A percentile compares a stretch with the other conserved stretches of the same genome.
These are phyloP conservation scores for Penicillium decumbens DNA, from an alignment of 2,329 filamentous ascomycete genomes.

Conservation along the genomic window DNA sequence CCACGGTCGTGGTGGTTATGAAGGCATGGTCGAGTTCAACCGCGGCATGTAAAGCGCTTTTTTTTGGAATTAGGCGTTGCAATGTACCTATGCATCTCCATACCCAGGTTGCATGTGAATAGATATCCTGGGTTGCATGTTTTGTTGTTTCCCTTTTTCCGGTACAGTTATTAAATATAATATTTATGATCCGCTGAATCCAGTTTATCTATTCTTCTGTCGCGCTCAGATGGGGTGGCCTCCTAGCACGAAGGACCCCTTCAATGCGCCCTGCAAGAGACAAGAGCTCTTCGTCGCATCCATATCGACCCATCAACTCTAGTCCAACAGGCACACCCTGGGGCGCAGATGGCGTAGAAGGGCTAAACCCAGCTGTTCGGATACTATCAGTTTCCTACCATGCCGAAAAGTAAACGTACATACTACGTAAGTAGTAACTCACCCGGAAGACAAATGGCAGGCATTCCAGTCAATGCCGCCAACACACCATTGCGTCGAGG, in stretches of 20 bases:
- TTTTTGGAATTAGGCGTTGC: not conserved
- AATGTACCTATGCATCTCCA: not conserved
- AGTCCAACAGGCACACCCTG: slow-evolving; percentile 60
- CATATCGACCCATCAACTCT: slow-evolving; percentile 58
- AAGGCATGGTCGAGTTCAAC: slow-evolving; percentile 91
- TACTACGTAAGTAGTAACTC: not conserved
- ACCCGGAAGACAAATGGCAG: slow-evolving; percentile 47
- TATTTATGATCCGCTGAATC: not conserved
- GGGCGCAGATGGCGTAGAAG: slow-evolving; percentile 47
- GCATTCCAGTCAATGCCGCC: slow-evolving; percentile 51
- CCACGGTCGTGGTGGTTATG: slow-evolving; percentile 69
- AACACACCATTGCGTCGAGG: slow-evolving; percentile 57
- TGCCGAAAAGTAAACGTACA: not conserved
- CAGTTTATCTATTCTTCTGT: not conserved
- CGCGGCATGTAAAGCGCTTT: slow-evolving; percentile 67
- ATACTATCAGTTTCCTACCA: slow-evolving; percentile 11
- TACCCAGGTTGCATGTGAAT: not conserved
- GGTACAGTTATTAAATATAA: not conserved
- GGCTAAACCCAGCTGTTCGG: slow-evolving; percentile 46
- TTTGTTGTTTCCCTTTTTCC: not conserved
- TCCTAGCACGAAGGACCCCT: slow-evolving; percentile 45
- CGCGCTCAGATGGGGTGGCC: slow-evolving; percentile 34
- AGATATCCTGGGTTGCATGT: not conserved
- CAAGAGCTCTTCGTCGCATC: slow-evolving; percentile 53
- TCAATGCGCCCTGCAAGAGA: slow-evolving; percentile 52